These are phyloP conservation scores for Yamadazyma blattariae DNA, from an alignment of 1,139 yeast genomes.

Conservation along the genomic window DNA sequence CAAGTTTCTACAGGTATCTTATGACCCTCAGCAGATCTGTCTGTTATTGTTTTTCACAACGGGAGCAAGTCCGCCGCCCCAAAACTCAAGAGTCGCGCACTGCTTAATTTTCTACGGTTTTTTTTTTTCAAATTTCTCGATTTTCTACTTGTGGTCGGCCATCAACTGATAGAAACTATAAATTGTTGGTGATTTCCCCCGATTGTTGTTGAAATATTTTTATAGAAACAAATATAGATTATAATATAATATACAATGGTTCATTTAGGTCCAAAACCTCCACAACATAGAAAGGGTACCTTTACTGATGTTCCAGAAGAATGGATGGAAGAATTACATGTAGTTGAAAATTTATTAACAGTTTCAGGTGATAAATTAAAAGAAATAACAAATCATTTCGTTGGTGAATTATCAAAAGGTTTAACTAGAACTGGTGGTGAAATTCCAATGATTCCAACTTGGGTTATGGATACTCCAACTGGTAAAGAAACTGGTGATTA, in stretches of 20 bases:
- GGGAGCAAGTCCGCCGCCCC: not conserved
- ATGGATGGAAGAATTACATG: conserved; percentile 56
- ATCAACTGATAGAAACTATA: conserved; percentile 2
- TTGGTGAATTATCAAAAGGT: conserved; percentile 74
- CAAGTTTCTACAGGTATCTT: no score
- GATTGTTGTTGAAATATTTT: not conserved
- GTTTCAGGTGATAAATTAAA: conserved; percentile 59
- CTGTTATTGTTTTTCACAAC: no score
- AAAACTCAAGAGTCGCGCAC: no score
- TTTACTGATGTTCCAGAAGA: conserved; percentile 71
- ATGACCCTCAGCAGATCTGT: no score
- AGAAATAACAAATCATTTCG: conserved; percentile 61
- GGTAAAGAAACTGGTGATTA: conserved; percentile 88
- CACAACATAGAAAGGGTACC: conserved; percentile 80
- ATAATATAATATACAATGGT: conserved; percentile 47
- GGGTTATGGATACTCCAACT: conserved; percentile 93
- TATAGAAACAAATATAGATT: not conserved
- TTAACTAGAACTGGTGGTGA: conserved; percentile 73
- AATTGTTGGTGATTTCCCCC: not conserved
- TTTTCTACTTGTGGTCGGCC: conserved; percentile 2
- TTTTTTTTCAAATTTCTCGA: no score
- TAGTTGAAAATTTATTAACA: conserved; percentile 62
- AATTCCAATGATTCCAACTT: conserved; percentile 95
- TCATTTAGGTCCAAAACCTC: conserved; percentile 80
- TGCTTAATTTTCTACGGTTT: no score